Base-by-base conservation (phyloP, 352 stramenopile genomes). In the Globisporangium middletonii region DNA sequence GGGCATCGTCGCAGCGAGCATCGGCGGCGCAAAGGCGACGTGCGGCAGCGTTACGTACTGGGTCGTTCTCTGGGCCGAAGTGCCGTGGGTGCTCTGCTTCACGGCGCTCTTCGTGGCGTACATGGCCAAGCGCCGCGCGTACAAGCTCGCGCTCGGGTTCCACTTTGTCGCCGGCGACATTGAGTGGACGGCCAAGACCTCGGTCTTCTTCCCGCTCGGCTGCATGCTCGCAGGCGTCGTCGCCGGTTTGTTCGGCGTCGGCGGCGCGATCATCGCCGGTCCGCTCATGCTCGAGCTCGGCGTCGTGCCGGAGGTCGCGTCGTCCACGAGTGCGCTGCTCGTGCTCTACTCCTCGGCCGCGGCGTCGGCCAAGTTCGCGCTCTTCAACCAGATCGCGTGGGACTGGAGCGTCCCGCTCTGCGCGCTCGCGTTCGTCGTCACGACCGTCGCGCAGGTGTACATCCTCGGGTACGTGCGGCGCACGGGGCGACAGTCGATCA, bases 251-350 rank as follows among this genome's bases (percentile, higher is more conserved):
- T 73, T 87, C 46, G 77, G 72, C 56, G 68, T 86, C 37, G 76
- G 75, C 28, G 76, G 69, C 19, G 75, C 65, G 27, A 74, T 84
- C 61, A 72, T 89, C 56, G 76, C 72, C 11, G 75, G 79, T 1
- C 79, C 76, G 3, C 60, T 89, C 19, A 72, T 86, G 71, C 69
- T 89, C 19, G 76, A 86, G 54, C 56, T 83, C 60, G 76, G 74
- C 11, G 71, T 88, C 35, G 50, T 80, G 4, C 73, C 78, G 0
- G 68, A 83, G 47, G 78, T 86, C 9, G 71, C 68, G 4, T 76
- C 69, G 4, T 69, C 76, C 12, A 85, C 63, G 3, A 82, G 54
- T 26, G 71, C 77, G 23, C 44, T 80, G 28, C 72, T 85, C 53
- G 73, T 86, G 58, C 53, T 89, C 48, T 89, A 80, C 51, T 77